Conservation (phyloP, 305 asterid genomes). For the Plantago coronopus region DNA sequence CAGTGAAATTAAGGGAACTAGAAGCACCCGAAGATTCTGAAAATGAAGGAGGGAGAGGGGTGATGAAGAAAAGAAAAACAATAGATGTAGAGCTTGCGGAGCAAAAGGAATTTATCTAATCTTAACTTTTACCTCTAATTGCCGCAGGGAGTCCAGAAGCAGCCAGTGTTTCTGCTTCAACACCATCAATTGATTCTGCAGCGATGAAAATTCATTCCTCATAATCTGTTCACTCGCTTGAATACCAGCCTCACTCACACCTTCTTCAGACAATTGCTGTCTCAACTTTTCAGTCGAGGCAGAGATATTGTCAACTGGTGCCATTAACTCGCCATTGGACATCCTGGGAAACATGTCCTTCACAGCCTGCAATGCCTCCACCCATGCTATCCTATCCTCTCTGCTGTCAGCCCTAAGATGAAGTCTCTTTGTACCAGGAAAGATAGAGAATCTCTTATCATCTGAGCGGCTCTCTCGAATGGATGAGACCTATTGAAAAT, state of each 20-base stretch:
- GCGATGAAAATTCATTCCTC: slow-evolving; percentile 72
- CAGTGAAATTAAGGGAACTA: too few species aligned
- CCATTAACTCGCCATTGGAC: slow-evolving; percentile 95
- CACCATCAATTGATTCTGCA: slow-evolving; percentile 70
- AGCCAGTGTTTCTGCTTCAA: slow-evolving; percentile 89
- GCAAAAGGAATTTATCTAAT: slow-evolving; percentile 13
- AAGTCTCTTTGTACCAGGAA: slow-evolving; percentile 92
- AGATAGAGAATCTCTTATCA: slow-evolving; percentile 90
- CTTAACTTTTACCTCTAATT: slow-evolving; percentile 81
- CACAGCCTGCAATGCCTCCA: slow-evolving; percentile 89
- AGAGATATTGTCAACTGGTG: slow-evolving; percentile 58
- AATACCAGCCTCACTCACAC: slow-evolving; percentile 60
- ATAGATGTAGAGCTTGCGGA: too few species aligned
- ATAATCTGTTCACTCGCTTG: slow-evolving; percentile 80
- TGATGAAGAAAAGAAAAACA: too few species aligned
- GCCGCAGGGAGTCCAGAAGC: slow-evolving; percentile 82
- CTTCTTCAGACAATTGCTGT: slow-evolving; percentile 75
- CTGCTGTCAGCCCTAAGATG: slow-evolving; percentile 89
- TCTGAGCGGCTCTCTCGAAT: slow-evolving; percentile 89
- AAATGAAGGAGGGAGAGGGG: too few species aligned
- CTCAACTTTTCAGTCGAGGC: slow-evolving; percentile 79
- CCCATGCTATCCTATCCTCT: slow-evolving; percentile 80
- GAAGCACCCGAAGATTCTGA: too few species aligned
- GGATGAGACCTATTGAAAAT: slow-evolving; percentile 67
- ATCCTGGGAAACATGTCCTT: slow-evolving; percentile 96